These are phyloP conservation scores for Microdochium paspali DNA, from an alignment of 2,329 filamentous ascomycete genomes.

Conservation along the genomic window DNA sequence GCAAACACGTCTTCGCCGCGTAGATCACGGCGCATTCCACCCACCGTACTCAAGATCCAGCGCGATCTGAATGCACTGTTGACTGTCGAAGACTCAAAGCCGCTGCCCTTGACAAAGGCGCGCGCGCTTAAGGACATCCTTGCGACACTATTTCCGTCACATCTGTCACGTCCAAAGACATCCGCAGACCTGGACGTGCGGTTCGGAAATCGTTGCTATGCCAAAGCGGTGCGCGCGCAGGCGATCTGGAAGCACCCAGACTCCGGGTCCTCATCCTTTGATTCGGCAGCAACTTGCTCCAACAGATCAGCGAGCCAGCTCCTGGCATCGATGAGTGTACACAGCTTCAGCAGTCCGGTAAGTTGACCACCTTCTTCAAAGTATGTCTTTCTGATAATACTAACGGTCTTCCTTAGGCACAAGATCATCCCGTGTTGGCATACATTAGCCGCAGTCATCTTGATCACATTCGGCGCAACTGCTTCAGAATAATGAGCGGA, in stretches of 20 bases:
- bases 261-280: constrained; percentile 18
- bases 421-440: constrained; percentile 25
- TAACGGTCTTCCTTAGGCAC: not conserved
- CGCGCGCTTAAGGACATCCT: constrained; percentile 34
- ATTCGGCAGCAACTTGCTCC: constrained; percentile 23
- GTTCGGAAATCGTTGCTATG: constrained; percentile 36
- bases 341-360: constrained; percentile 12
- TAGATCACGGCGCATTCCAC: constrained; percentile 27
- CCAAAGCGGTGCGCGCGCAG: constrained; percentile 35
- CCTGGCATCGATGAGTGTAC: constrained; percentile 10
- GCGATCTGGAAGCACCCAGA: constrained; percentile 36
- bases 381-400: not conserved
- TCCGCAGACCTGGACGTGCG: constrained; percentile 35
- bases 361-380: not conserved
- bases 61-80: constrained; percentile 33
- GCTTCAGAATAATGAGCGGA: constrained; percentile 34
- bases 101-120: constrained; percentile 20
- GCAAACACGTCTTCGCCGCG: constrained; percentile 22
- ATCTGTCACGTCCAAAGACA: constrained; percentile 19
- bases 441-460: constrained; percentile 41
- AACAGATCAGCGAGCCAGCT: constrained; percentile 19
- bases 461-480: constrained; percentile 30
- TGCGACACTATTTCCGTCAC: constrained; percentile 29
- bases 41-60: constrained; percentile 30
- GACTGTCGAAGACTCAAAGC: constrained; percentile 18